Evolutionary conservation across 352 stramenopile species (phyloP).

Genomic region (Pythium diclinum): DNA sequence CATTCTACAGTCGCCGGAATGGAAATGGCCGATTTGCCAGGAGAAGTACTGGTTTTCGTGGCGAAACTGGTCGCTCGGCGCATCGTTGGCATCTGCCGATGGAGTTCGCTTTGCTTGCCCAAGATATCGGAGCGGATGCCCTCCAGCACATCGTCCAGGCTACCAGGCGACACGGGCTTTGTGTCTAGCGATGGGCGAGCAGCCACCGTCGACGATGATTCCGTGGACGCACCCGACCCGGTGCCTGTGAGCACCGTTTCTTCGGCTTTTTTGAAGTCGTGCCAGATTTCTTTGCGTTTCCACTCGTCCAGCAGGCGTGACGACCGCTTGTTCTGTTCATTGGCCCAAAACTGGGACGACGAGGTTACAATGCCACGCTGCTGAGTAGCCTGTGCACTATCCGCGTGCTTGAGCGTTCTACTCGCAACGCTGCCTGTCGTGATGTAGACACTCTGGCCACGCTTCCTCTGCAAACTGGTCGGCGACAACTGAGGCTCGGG

Average conservation of each 20-base stretch:
- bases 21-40: neutral
- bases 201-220: neutral
- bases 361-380: constrained; percentile 16
- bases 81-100: neutral
- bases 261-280: constrained; percentile 66
- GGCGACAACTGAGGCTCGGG: neutral
- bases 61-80: constrained; percentile 12
- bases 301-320: constrained; percentile 62
- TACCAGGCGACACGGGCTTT: neutral
- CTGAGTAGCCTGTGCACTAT: neutral
- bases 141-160: neutral
- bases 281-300: constrained; percentile 76
- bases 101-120: neutral
- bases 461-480: neutral
- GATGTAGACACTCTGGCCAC: constrained; percentile 14
- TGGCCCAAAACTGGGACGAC: constrained; percentile 44
- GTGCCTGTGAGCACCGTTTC: constrained; percentile 33
- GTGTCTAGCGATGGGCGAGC: neutral
- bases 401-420: neutral
- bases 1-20: neutral
- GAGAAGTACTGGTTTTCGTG: neutral
- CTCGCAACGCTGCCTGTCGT: neutral
- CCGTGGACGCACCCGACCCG: neutral
- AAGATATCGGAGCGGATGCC: neutral
- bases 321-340: constrained; percentile 31